Conservation (phyloP, 257 asterid genomes). For the Cruciata laevipes region DNA sequence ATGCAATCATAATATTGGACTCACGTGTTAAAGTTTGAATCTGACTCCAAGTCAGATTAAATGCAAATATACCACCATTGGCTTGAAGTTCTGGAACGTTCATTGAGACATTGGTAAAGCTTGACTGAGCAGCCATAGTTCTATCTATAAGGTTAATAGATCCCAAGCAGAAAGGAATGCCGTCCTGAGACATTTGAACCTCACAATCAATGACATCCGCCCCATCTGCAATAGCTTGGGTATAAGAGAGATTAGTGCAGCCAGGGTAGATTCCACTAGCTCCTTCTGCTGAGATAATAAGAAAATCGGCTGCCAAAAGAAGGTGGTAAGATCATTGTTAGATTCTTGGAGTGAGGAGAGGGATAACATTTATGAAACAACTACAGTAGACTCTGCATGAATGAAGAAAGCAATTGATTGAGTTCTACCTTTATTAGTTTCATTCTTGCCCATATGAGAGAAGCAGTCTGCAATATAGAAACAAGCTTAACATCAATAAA, state of each 20-base stretch:
- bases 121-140: conserved; percentile 34
- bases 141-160: conserved; percentile 54
- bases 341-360: neutral
- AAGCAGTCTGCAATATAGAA: conserved; percentile 58
- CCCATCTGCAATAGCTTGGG: conserved; percentile 60
- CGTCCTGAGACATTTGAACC: conserved; percentile 64
- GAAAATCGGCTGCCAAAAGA: conserved; percentile 36
- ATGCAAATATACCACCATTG: conserved; percentile 44
- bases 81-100: conserved; percentile 41
- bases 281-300: conserved; percentile 67
- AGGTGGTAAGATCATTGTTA: conserved; percentile 4
- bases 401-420: conserved; percentile 12
- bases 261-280: conserved; percentile 85
- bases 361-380: neutral
- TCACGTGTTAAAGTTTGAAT: conserved; percentile 51
- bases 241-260: conserved; percentile 59
- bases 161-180: conserved; percentile 68
- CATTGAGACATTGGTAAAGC: conserved; percentile 26
- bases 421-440: conserved; percentile 35
- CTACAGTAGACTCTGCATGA: neutral
- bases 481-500: conserved; percentile 14
- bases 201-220: conserved; percentile 77
- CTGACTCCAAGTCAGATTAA: conserved; percentile 59
- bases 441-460: conserved; percentile 53
- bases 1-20: conserved; percentile 18